Conservation (phyloP, 352 stramenopile genomes). For the Phytopythium cucurbitacearum region DNA sequence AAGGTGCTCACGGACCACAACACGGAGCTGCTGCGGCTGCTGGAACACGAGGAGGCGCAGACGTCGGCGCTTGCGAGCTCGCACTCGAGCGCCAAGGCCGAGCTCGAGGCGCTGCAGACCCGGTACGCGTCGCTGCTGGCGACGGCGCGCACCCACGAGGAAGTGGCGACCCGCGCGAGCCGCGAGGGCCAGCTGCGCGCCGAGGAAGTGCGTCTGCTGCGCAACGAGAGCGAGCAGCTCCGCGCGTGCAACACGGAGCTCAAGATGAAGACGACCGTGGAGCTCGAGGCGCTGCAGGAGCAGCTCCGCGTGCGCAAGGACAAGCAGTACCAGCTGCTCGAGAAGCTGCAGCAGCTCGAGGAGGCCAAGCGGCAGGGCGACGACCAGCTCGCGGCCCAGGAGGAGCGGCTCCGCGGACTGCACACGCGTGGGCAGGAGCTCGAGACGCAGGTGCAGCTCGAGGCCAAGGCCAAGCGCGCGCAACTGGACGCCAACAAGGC, state of each 20-base stretch:
- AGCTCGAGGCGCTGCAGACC: constrained; percentile 84
- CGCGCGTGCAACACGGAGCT: constrained; percentile 91
- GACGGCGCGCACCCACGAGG: constrained; percentile 91
- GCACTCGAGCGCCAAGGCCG: constrained; percentile 47
- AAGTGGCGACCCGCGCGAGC: constrained; percentile 84
- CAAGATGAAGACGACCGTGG: constrained; percentile 94
- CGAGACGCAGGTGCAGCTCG: constrained; percentile 93
- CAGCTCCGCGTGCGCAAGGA: constrained; percentile 95
- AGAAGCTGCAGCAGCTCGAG: constrained; percentile 95
- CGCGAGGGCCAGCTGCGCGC: constrained; percentile 91
- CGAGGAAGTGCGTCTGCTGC: constrained; percentile 92
- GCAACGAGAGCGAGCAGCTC: constrained; percentile 89
- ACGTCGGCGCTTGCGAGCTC: constrained; percentile 53
- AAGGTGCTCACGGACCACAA: constrained; percentile 95
- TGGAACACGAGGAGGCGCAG: constrained; percentile 94
- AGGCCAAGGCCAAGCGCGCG: constrained; percentile 89
- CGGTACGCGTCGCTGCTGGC: constrained; percentile 89
- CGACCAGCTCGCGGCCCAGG: constrained; percentile 85
- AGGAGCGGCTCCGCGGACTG: constrained; percentile 90
- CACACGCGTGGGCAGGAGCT: constrained; percentile 89
- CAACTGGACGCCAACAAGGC: constrained; percentile 93
- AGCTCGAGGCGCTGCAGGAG: constrained; percentile 94
- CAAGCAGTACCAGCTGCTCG: constrained; percentile 96
- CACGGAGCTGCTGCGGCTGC: constrained; percentile 90
- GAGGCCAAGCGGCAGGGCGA: constrained; percentile 91